These are phyloP conservation scores for Microcos paniculata DNA, from an alignment of 345 rosid genomes.

Conservation along the genomic window DNA sequence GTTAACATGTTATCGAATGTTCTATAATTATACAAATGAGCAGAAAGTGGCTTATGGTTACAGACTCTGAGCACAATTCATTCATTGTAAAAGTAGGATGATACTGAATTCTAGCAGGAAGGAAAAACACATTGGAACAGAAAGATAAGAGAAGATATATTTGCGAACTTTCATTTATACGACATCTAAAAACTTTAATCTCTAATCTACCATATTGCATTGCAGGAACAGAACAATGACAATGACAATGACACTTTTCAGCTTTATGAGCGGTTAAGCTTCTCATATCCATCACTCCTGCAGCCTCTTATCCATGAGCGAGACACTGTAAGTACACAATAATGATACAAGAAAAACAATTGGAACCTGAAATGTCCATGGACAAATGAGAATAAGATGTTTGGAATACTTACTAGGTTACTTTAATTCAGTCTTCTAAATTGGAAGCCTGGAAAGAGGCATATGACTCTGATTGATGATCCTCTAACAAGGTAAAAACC, in stretches of 20 bases:
- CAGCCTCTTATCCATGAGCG: constrained; percentile 80
- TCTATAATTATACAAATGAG: not conserved
- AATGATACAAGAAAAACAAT: not conserved
- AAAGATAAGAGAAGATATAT: not conserved
- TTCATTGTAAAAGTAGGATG: not conserved
- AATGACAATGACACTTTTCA: constrained; percentile 43
- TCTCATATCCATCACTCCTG: constrained; percentile 70
- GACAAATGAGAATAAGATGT: not conserved
- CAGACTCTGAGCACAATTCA: not conserved
- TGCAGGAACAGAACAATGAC: constrained; percentile 48
- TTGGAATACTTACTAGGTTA: not conserved
- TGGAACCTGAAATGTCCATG: not conserved
- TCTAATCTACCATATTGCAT: not conserved
- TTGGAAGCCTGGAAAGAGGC: not conserved
- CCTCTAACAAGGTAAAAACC: not conserved
- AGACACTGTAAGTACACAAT: constrained; percentile 57
- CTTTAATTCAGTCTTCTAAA: not conserved
- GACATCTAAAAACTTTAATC: not conserved
- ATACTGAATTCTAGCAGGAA: not conserved
- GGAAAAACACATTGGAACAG: not conserved
- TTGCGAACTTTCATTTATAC: not conserved
- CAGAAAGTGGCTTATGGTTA: not conserved
- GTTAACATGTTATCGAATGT: too few species aligned
- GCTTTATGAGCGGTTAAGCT: constrained; percentile 67
- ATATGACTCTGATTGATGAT: not conserved